Evolutionary conservation across 176 grass and related monocot species (phyloP), one percentile per base, ranked within the genome.

Genomic region (Tillandsia fasciculata): DNA sequence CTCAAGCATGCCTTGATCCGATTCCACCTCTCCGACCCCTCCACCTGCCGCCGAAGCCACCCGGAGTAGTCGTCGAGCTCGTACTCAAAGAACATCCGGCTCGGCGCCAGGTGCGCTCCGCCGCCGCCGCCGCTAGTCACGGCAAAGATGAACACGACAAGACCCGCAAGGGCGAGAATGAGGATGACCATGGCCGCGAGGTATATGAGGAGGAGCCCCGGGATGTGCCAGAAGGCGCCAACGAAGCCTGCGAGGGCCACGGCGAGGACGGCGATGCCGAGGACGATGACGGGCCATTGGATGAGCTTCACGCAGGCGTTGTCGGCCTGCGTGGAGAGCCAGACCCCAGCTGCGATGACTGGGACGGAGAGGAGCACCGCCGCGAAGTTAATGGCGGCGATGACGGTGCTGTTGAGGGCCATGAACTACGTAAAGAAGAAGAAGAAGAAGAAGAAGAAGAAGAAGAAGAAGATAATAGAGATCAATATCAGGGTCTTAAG

Each of bases 301-400:
- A 96, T 78, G 42, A 91, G n/a, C 13, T 85, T 84, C 18, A 96
- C 56, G 79, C 92, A 96, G 53, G 83, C 79, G 78, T 83, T 85
- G 70, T 86, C 86, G 3, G 70, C 26, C 29, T 91, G 83, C n/a
- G 74, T 74, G 12, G 92, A 84, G 17, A 96, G 75, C 92, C 88
- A 96, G 64, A 89, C 83, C 76, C 88, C 92, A 12, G 76, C 70
- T 0, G 64, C 88, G 64, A 96, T 83, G 29, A 96, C 68, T 12
- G 92, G 88, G 64, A 96, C 73, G 74, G 92, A 87, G 15, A 96
- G 81, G 22, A 96, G 83, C 63, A 87, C 70, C 15, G 83, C 88
- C 5, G 79, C 64, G 3, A 84, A 78, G 56, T 91, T 91, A 51
- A 91, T 87, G 56, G 49, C 83, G 4, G 92, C 92, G 0, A 88